Conservation (phyloP, 1,284 basidiomycete genomes). For the Rhizoctonia solani region DNA sequence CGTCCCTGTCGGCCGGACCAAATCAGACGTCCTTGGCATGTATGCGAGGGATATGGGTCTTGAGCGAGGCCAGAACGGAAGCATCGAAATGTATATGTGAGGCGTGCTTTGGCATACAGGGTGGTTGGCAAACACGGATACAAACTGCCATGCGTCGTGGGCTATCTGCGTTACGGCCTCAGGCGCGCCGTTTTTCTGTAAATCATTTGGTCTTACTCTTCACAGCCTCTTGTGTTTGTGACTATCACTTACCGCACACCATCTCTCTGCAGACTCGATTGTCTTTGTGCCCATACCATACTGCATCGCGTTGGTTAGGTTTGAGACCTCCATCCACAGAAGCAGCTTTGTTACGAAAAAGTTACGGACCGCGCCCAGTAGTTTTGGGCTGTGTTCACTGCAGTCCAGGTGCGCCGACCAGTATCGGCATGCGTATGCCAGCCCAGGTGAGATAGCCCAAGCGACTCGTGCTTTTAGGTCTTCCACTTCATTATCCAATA, state of each 20-base stretch:
- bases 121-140: background rate
- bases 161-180: background rate
- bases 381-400: background rate
- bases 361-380: background rate
- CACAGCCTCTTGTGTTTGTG: background rate
- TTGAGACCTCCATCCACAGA: slow-evolving; percentile 20
- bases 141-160: background rate
- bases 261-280: background rate
- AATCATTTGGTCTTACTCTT: background rate
- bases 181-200: no score
- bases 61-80: background rate
- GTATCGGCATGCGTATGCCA: slow-evolving; percentile 14
- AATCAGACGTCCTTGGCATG: background rate
- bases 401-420: background rate
- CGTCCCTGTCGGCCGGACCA: background rate
- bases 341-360: background rate
- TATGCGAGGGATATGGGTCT: background rate
- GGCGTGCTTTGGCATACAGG: background rate
- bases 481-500: background rate
- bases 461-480: background rate
- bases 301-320: background rate
- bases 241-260: background rate
- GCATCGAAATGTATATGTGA: slow-evolving; percentile 6
- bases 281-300: background rate
- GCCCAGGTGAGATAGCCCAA: background rate